phyloP scores from a whole-genome alignment of 2,329 filamentous ascomycete genomes.

The Helminthosporium solani region DNA sequence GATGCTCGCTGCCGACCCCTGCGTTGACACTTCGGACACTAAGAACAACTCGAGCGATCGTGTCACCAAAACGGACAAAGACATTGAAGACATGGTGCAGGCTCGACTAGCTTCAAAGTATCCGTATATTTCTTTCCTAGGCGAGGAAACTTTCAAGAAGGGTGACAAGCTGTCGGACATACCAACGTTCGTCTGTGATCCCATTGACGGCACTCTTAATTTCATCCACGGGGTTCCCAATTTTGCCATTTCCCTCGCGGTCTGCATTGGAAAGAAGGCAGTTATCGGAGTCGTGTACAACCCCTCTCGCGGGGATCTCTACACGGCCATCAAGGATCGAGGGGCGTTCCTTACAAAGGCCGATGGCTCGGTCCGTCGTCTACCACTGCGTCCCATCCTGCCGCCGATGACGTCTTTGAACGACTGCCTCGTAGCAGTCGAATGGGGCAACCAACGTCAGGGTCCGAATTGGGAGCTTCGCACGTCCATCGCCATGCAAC shows the following conservation, averaged over 20 bases:
- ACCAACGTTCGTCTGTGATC: slow-evolving; percentile 42
- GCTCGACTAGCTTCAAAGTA: slow-evolving; percentile 46
- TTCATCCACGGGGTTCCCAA: slow-evolving; percentile 43
- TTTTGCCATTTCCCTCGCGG: slow-evolving; percentile 35
- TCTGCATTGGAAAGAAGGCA: slow-evolving; percentile 34
- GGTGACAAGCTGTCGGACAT: slow-evolving; percentile 30
- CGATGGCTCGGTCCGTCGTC: slow-evolving; percentile 23
- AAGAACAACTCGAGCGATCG: slow-evolving; percentile 51
- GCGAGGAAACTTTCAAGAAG: slow-evolving; percentile 40
- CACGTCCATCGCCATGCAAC: slow-evolving; percentile 25
- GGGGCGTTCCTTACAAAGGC: slow-evolving; percentile 33
- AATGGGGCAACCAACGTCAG: slow-evolving; percentile 42
- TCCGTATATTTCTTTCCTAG: slow-evolving; percentile 46
- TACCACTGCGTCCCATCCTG: slow-evolving; percentile 31
- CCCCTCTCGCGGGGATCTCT: slow-evolving; percentile 38
- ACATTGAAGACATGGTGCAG: slow-evolving; percentile 55
- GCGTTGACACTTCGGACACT: slow-evolving; percentile 22
- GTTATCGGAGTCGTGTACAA: slow-evolving; percentile 41
- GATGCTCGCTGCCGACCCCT: slow-evolving; percentile 35
- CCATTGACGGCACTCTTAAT: slow-evolving; percentile 44
- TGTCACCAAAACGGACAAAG: slow-evolving; percentile 57
- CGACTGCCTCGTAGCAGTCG: slow-evolving; percentile 36
- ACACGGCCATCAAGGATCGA: slow-evolving; percentile 34
- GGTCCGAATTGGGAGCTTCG: slow-evolving; percentile 42
- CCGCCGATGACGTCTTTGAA: slow-evolving; percentile 30